Conservation (phyloP, 2,329 filamentous ascomycete genomes). For the Tolypocladium nubicola region DNA sequence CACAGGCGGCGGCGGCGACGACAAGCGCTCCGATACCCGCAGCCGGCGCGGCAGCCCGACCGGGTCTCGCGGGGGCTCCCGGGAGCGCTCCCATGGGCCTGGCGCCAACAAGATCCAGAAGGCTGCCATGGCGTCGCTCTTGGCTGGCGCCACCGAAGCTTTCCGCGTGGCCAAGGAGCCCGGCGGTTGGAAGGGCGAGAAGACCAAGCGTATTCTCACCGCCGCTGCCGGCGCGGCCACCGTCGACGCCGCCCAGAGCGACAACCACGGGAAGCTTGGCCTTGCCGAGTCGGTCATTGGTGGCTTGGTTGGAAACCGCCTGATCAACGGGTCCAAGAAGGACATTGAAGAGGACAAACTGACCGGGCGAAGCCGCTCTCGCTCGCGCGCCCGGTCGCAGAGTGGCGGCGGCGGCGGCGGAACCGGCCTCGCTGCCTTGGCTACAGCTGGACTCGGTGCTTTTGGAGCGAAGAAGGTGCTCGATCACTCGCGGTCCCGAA, state of each 20-base stretch:
- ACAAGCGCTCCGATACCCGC: constrained; percentile 28
- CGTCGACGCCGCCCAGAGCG: constrained; percentile 67
- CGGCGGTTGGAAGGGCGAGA: constrained; percentile 81
- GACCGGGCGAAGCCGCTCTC: constrained; percentile 57
- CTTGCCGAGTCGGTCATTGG: constrained; percentile 80
- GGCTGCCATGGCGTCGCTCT: constrained; percentile 80
- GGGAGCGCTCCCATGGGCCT: constrained; percentile 39
- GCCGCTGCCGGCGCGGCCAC: constrained; percentile 79
- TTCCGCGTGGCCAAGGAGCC: constrained; percentile 84
- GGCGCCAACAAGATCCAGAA: constrained; percentile 59
- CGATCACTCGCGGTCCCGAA: constrained; percentile 41
- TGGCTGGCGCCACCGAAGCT: constrained; percentile 85
- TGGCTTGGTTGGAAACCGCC: constrained; percentile 73
- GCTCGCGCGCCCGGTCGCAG: constrained; percentile 52
- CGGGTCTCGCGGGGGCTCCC: constrained; percentile 40
- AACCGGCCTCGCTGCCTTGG: constrained; percentile 49
- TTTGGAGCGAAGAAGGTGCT: constrained; percentile 51
- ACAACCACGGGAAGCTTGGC: constrained; percentile 70
- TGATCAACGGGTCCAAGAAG: constrained; percentile 69
- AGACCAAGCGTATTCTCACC: constrained; percentile 84
- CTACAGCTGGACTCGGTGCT: constrained; percentile 51
- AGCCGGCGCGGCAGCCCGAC: constrained; percentile 35
- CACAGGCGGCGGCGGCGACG: constrained; percentile 34
- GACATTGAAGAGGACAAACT: constrained; percentile 51
- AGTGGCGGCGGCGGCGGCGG: constrained; percentile 30